Evolutionary conservation across 2,329 filamentous ascomycete species (phyloP).

Genomic region (Didymella glomerata): DNA sequence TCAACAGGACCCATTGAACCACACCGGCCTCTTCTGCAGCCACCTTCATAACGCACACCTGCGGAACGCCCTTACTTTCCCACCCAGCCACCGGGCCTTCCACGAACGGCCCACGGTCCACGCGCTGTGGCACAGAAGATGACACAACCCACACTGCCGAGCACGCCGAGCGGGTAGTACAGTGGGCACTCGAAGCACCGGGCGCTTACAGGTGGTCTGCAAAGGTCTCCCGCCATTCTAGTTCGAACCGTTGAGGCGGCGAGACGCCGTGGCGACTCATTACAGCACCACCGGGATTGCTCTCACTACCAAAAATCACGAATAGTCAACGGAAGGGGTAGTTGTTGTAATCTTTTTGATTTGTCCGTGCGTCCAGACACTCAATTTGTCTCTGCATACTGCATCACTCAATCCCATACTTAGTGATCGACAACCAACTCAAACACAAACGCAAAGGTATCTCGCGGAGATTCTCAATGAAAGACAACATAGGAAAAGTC

Average conservation of each 20-base stretch:
- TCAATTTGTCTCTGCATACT: conserved; percentile 4
- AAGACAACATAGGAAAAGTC: conserved; percentile 13
- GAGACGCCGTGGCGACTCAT: background rate
- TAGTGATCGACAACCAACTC: conserved; percentile 17
- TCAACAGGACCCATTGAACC: background rate
- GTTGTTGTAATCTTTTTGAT: conserved; percentile 2
- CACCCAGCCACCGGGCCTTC: conserved; percentile 5
- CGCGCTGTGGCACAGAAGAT: conserved; percentile 7
- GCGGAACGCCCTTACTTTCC: background rate
- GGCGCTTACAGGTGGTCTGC: background rate
- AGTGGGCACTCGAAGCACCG: background rate
- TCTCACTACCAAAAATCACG: background rate
- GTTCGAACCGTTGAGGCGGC: background rate
- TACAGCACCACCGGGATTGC: background rate
- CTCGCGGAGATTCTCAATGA: conserved; percentile 23
- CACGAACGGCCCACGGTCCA: background rate
- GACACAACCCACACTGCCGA: background rate
- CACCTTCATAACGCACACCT: background rate
- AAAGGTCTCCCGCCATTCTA: background rate
- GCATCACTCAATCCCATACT: conserved; percentile 9
- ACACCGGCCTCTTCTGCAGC: conserved; percentile 5
- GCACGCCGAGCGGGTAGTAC: conserved; percentile 5
- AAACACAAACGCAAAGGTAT: conserved; percentile 19
- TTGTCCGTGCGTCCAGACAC: conserved; percentile 7
- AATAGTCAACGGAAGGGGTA: no score